Evolutionary conservation across 495 filamentous ascomycete species (phyloP).

Genomic region (Recurvomyces mirabilis): DNA sequence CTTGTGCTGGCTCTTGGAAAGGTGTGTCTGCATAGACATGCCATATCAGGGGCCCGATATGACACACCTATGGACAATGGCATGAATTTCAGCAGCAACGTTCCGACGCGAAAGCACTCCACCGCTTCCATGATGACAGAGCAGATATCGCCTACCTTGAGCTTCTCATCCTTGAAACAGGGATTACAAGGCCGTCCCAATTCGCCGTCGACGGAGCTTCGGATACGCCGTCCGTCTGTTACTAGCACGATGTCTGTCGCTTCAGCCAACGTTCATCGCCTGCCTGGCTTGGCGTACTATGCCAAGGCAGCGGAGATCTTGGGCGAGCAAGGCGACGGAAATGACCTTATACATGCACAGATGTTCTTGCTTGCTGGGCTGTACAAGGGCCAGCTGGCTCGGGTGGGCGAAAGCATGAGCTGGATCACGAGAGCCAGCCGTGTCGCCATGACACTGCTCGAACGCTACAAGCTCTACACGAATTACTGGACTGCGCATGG

Average conservation of each 20-base stretch:
- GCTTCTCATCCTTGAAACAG: no score
- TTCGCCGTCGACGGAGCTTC: neutral
- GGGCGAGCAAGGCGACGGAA: conserved; percentile 64
- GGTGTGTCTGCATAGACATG: conserved; percentile 56
- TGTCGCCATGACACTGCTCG: conserved; percentile 63
- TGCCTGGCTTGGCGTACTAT: conserved; percentile 87
- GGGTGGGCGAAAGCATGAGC: conserved; percentile 78
- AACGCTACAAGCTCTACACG: conserved; percentile 43
- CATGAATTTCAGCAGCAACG: neutral
- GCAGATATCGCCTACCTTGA: no score
- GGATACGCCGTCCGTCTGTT: neutral
- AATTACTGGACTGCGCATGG: conserved; percentile 20
- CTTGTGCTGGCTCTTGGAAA: conserved; percentile 76
- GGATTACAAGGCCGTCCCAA: no score
- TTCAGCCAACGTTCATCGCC: conserved; percentile 61
- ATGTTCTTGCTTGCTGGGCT: conserved; percentile 74
- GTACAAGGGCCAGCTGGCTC: conserved; percentile 75
- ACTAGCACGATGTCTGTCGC: neutral
- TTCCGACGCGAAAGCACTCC: no score
- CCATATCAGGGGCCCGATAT: conserved; percentile 48
- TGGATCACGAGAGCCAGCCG: conserved; percentile 74
- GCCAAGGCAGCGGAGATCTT: conserved; percentile 75
- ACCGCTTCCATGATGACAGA: no score
- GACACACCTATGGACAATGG: conserved; percentile 21
- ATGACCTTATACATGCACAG: conserved; percentile 69